Evolutionary conservation across 345 rosid genomes (phyloP), one percentile per base, ranked within the genome.

Genomic region (Moricandia arvensis): DNA sequence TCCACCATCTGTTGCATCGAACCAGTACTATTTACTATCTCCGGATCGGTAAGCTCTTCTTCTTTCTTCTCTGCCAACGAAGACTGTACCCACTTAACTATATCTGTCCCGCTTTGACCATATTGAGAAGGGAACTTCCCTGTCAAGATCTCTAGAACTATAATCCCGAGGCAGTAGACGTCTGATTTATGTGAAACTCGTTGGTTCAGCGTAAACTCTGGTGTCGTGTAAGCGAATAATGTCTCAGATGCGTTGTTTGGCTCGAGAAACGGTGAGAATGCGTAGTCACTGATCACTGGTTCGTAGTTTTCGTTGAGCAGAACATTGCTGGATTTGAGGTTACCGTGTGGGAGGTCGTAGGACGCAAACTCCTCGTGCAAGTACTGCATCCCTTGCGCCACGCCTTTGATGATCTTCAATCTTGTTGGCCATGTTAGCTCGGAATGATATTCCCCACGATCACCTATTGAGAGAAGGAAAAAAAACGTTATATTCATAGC

Each of bases 281-380:
- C 94, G 38, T 83, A 90, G 79, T 94, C 98, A 5, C 79, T 80
- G 24, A 91, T 77, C 57, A 86, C 26, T 8, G 98, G 90, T 31
- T 87, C 90, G 30, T 85, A 87, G 57, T 78, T 80, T 8, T 79
- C 79, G 0, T 67, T 68, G 18, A 94, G 73, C 24, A 94, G 86
- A 31, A 94, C 79, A 34, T 94, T 91, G 85, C 97, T 90, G 7
- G 97, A 91, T 75, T 91, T 94, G 66, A 94, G 93, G 73, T 91
- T 94, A 29, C 98, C 96, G 43, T 94, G 99, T 6, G 97, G 93
- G n/a, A 94, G 78, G 5, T 84, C 86, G 54, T 76, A 79, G 1
- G 90, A 75, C 29, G 81, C 68, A 30, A 86, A 85, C 74, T 91
- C 89, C 4, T 83, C 21, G 11, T 87, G 92, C 41, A 94, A 80